Percentiles rank a stretch among this genome's conserved stretches.
phyloP scores from a whole-genome alignment of 1,139 yeast species.

The Scheffersomyces segobiensis region DNA sequence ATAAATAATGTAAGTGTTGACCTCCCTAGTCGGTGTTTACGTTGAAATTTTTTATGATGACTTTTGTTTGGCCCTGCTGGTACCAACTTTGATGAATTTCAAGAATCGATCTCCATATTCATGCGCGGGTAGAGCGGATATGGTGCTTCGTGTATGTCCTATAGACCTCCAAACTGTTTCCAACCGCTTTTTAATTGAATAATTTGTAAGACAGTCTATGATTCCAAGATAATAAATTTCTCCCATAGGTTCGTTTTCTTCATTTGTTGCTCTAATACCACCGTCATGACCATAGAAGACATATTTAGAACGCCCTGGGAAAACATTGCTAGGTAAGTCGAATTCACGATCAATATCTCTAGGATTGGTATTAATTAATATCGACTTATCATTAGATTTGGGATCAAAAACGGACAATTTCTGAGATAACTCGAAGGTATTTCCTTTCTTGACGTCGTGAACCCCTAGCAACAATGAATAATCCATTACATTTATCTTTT shows the following conservation, averaged over 20 bases:
- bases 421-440: constrained; percentile 28
- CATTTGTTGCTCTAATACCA: constrained; percentile 78
- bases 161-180: constrained; percentile 88
- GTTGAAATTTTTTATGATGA: not conserved
- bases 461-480: constrained; percentile 87
- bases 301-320: constrained; percentile 51
- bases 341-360: constrained; percentile 39
- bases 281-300: constrained; percentile 82
- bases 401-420: constrained; percentile 52
- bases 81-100: constrained; percentile 58
- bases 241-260: constrained; percentile 58
- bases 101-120: constrained; percentile 90
- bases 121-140: constrained; percentile 86
- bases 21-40: not conserved
- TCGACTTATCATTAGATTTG: constrained; percentile 39
- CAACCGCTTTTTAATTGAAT: constrained; percentile 69
- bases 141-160: constrained; percentile 64
- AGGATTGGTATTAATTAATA: constrained; percentile 50
- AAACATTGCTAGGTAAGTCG: constrained; percentile 49
- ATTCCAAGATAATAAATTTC: constrained; percentile 89
- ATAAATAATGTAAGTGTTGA: not conserved
- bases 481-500: constrained; percentile 87
- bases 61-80: constrained; percentile 11
- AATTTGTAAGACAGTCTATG: constrained; percentile 89
- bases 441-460: constrained; percentile 69